These are phyloP conservation scores for Kernera saxatilis DNA, from an alignment of 345 rosid species.

Conservation along the genomic window DNA sequence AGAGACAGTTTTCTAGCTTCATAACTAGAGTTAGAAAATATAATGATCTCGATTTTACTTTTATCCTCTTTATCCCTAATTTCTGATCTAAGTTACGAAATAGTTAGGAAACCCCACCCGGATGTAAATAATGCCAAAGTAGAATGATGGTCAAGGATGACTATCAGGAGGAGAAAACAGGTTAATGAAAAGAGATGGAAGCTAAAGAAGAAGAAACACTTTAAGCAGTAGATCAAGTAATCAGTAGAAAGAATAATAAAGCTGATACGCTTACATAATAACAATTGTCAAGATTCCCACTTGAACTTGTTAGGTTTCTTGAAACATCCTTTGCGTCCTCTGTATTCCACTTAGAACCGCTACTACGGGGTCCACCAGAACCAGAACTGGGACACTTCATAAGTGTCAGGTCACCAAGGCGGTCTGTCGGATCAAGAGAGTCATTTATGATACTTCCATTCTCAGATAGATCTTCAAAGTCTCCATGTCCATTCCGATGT, in stretches of 20 bases:
- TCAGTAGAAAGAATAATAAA: not conserved
- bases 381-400: conserved; percentile 65
- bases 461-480: conserved; percentile 77
- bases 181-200: conserved; percentile 1
- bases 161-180: conserved; percentile 1
- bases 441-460: conserved; percentile 85
- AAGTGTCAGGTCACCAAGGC: conserved; percentile 44
- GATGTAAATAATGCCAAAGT: conserved; percentile 6
- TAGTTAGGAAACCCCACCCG: conserved; percentile 2
- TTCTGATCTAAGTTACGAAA: not conserved
- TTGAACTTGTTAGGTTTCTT: conserved; percentile 50
- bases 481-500: conserved; percentile 63
- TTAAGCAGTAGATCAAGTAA: not conserved
- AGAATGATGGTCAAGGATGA: conserved; percentile 16
- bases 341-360: conserved; percentile 50
- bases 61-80: conserved; percentile 1
- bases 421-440: conserved; percentile 67
- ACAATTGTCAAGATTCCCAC: conserved; percentile 47
- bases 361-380: conserved; percentile 54
- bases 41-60: not conserved
- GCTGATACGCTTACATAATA: conserved; percentile 55
- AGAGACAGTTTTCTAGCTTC: not conserved
- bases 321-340: conserved; percentile 59
- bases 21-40: not conserved
- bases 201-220: conserved; percentile 1